A percentile compares a stretch with the other conserved stretches of the same genome.
Evolutionary conservation across 1,284 basidiomycete genomes (phyloP).

Genomic region (Waitea zeae): DNA sequence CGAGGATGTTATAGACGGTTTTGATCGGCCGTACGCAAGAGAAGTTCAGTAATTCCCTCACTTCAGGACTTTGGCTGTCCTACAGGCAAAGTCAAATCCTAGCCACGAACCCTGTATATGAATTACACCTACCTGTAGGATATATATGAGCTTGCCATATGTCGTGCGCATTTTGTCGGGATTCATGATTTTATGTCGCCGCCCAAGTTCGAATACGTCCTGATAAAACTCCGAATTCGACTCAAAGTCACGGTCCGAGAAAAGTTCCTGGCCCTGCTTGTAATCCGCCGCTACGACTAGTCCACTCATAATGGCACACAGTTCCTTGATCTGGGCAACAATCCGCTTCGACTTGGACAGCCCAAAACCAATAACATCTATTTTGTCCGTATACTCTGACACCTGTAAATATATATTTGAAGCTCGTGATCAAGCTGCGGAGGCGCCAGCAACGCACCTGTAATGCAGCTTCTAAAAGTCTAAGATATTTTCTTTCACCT

Average conservation of each 20-base stretch:
- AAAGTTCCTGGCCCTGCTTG: conserved; percentile 69
- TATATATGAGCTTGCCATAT: conserved; percentile 69
- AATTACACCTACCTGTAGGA: conserved; percentile 53
- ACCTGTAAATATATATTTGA: no score
- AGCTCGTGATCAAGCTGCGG: no score
- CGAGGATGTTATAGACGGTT: conserved; percentile 49
- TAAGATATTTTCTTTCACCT: conserved; percentile 59
- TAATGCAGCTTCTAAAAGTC: conserved; percentile 63
- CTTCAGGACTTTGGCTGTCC: conserved; percentile 66
- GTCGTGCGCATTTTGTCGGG: conserved; percentile 76
- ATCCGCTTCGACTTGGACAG: conserved; percentile 66
- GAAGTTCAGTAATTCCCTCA: conserved; percentile 59
- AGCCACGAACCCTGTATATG: no score
- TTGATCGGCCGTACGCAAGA: conserved; percentile 57
- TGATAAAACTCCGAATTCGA: conserved; percentile 64
- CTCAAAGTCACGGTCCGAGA: conserved; percentile 59
- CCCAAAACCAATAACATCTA: conserved; percentile 58
- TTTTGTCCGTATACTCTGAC: conserved; percentile 78
- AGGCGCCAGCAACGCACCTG: no score
- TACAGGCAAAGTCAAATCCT: conserved; percentile 14
- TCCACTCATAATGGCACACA: conserved; percentile 71
- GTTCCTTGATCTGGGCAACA: conserved; percentile 64
- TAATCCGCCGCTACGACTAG: conserved; percentile 65
- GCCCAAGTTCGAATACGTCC: conserved; percentile 58
- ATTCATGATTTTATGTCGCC: conserved; percentile 75